Evolutionary conservation across 139 green algal genomes (phyloP).

Genomic region (Choricystis sp.): DNA sequence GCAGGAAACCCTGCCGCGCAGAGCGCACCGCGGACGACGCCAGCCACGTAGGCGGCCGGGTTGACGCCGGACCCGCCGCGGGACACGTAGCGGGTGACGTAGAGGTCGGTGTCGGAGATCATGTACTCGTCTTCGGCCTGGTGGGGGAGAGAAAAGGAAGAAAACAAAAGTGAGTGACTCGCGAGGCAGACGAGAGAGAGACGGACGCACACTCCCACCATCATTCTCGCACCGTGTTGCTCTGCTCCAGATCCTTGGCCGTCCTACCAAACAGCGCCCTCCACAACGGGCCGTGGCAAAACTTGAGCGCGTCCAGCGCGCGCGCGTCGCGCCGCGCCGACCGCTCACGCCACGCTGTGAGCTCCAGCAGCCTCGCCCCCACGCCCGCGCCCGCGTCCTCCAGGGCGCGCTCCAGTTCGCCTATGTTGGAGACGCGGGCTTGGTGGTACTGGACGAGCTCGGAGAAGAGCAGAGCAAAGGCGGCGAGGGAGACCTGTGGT

Average conservation of each 20-base stretch:
- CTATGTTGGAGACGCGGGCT: constrained; percentile 60
- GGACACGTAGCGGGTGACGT: constrained; percentile 72
- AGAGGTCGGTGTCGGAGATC: constrained; percentile 83
- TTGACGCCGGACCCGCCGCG: constrained; percentile 80
- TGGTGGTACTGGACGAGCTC: constrained; percentile 92
- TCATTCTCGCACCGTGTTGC: constrained; percentile 36
- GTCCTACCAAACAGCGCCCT: constrained; percentile 80
- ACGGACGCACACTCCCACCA: neutral
- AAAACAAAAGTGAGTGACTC: neutral
- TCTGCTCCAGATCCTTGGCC: constrained; percentile 90
- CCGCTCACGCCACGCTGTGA: constrained; percentile 68
- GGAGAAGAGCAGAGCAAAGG: constrained; percentile 87
- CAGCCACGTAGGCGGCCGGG: constrained; percentile 73
- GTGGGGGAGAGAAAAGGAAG: neutral
- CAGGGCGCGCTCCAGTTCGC: constrained; percentile 84
- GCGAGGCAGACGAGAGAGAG: neutral
- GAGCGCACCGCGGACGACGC: constrained; percentile 80
- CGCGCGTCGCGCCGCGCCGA: constrained; percentile 36
- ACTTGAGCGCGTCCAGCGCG: constrained; percentile 77
- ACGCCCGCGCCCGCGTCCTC: constrained; percentile 69
- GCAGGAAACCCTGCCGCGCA: constrained; percentile 73
- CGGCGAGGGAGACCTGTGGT: constrained; percentile 57
- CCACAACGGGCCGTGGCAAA: constrained; percentile 84
- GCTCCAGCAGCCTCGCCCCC: constrained; percentile 70
- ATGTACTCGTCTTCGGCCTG: constrained; percentile 92